phyloP scores from a whole-genome alignment of 208 protist species.

The Wallacemonas sp. region DNA sequence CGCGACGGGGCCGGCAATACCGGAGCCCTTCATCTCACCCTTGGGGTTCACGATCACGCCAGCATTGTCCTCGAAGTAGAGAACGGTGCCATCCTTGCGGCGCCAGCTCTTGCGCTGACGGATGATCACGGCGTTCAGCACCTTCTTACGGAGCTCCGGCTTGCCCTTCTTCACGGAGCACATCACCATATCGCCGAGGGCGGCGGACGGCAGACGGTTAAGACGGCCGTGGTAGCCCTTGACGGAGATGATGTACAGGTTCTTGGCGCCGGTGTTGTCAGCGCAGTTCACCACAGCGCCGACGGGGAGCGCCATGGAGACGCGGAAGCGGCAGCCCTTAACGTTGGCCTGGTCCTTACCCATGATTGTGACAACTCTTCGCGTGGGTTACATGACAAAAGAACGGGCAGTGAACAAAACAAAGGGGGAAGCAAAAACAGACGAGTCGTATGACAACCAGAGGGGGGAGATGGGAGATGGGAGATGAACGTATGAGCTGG shows the following conservation, averaged over 20 bases:
- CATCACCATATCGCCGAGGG: slow-evolving; percentile 99
- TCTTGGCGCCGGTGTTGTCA: slow-evolving; percentile 99
- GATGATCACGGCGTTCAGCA: slow-evolving; percentile 97
- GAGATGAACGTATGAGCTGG: too few species aligned
- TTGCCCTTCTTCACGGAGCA: slow-evolving; percentile 99
- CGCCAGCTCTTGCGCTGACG: slow-evolving; percentile 99
- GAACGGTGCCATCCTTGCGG: slow-evolving; percentile 97
- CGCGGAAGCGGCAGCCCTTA: slow-evolving; percentile 98
- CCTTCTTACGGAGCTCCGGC: slow-evolving; percentile 99
- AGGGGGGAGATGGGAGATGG: too few species aligned
- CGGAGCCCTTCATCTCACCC: slow-evolving; percentile 99
- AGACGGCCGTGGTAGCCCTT: slow-evolving; percentile 97
- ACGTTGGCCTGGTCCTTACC: slow-evolving; percentile 90
- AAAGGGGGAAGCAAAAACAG: slow-evolving; percentile 16
- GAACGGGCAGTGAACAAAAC: not conserved
- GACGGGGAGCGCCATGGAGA: slow-evolving; percentile 98
- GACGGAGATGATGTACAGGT: slow-evolving; percentile 99
- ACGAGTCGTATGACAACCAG: too few species aligned
- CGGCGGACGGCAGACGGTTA: slow-evolving; percentile 98
- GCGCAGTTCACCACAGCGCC: slow-evolving; percentile 99
- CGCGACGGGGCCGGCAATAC: slow-evolving; percentile 98
- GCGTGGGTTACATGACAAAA: not conserved
- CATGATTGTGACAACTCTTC: slow-evolving; percentile 45
- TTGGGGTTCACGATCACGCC: slow-evolving; percentile 99
- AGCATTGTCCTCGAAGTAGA: slow-evolving; percentile 99